Evolutionary conservation across 108 stramenopile species (phyloP), one percentile per base, ranked within the genome.

Genomic region (Skeletonema menzelii): DNA sequence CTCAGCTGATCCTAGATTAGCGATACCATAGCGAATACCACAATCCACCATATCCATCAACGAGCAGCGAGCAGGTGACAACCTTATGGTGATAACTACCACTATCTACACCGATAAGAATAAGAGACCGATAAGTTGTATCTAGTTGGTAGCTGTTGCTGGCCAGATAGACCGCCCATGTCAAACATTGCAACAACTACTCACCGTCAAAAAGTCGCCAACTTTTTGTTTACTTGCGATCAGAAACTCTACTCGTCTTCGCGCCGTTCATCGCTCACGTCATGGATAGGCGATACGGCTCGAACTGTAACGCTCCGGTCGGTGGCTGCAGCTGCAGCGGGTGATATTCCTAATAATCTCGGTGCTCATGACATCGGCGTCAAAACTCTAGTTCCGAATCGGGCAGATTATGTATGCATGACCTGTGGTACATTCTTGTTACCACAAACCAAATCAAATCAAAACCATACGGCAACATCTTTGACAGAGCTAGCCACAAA

Each of bases 371-470:
- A 12, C 3, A n/a, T 27, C 22, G 19, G n/a, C 22, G 5, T 11
- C 27, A 63, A 6, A 56, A 26, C 11, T 6, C 34, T 8, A 12
- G n/a, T 17, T 31, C 15, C 20, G 3, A 13, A 8, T 13, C 71
- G 69, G 77, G 53, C 53, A 22, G 70, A 70, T 49, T 78, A 14
- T 42, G 30, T 67, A 2, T 78, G 77, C 46, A 47, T 78, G 58
- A 53, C 77, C 8, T 78, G 77, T 35, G 77, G 77, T 12, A 78
- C 77, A 37, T 44, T 57, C 0, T 47, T 69, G 14, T 75, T 59
- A 28, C 73, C 73, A 42, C 75, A 40, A 15, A 14, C 13, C 11
- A 31, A 8, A 12, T 2, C 34, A 34, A 17, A 31, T 24, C 17
- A 53, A 27, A 19, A 32, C 27, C 8, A 12, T 20, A 14, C 47